A percentile compares a stretch with the other conserved stretches of the same genome.
Evolutionary conservation across 2,329 filamentous ascomycete species (phyloP).

Genomic region (Diaporthe vexans): DNA sequence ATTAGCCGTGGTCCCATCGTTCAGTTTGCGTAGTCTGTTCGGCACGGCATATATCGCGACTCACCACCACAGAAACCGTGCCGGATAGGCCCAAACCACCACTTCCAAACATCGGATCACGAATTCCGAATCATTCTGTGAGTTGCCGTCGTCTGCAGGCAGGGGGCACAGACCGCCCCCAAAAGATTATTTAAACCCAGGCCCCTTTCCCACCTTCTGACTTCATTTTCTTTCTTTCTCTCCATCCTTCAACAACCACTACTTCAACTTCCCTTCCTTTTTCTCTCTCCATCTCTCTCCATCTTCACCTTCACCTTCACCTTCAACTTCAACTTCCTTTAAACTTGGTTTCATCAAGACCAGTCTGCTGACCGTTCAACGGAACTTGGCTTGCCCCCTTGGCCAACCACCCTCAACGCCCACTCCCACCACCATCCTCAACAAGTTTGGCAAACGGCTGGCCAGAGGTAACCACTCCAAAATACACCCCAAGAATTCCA

Average conservation of each 20-base stretch:
- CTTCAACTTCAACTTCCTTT: neutral
- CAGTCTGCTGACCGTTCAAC: neutral
- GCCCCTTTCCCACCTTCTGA: neutral
- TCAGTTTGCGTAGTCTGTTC: neutral
- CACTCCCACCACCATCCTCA: neutral
- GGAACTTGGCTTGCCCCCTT: neutral
- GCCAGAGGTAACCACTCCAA: neutral
- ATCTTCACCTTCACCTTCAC: neutral
- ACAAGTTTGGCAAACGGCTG: neutral
- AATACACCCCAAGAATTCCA: neutral
- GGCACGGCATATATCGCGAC: neutral
- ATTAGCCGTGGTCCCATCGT: neutral
- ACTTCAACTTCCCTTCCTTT: neutral
- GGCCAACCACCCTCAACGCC: neutral
- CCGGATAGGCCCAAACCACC: neutral
- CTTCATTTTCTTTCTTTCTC: neutral
- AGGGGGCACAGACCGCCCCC: neutral
- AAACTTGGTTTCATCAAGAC: neutral
- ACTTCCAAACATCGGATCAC: neutral
- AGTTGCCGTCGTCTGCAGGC: neutral
- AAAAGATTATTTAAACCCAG: neutral
- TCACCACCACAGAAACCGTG: neutral
- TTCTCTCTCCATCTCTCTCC: neutral
- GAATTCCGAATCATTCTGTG: neutral
- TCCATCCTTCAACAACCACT: neutral